Conservation (phyloP, 2,329 filamentous ascomycete genomes). For the Ampelomyces quisqualis region DNA sequence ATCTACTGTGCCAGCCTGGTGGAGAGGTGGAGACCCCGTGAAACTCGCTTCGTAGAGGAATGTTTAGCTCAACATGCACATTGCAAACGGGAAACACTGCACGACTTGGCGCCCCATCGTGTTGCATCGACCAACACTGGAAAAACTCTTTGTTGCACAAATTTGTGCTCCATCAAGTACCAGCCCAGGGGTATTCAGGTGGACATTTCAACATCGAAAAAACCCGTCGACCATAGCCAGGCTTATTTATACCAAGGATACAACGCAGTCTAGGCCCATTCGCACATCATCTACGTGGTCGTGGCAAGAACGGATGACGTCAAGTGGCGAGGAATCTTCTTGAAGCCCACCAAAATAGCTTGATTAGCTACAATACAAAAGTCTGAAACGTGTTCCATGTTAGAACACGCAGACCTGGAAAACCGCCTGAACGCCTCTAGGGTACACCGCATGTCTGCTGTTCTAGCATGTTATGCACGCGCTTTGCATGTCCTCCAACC, state of each 20-base stretch:
- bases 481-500: slow-evolving; percentile 25
- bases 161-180: slow-evolving; percentile 5
- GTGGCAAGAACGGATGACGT: not conserved
- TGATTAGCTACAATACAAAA: slow-evolving; percentile 35
- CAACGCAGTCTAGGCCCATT: too few species aligned
- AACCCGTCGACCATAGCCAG: too few species aligned
- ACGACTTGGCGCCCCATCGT: not conserved
- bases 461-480: slow-evolving; percentile 18
- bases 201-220: too few species aligned
- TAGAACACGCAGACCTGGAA: slow-evolving; percentile 17
- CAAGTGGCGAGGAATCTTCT: not conserved
- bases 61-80: too few species aligned
- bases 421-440: slow-evolving; percentile 33
- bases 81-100: slow-evolving; percentile 13
- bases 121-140: not conserved
- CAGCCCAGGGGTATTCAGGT: too few species aligned
- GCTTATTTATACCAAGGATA: too few species aligned
- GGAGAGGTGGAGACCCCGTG: slow-evolving; percentile 8
- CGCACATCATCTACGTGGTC: not conserved
- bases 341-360: slow-evolving; percentile 2
- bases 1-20: slow-evolving; percentile 18
- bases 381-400: slow-evolving; percentile 18
- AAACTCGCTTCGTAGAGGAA: too few species aligned
- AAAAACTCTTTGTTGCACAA: not conserved
- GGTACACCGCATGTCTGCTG: slow-evolving; percentile 27